phyloP scores from a whole-genome alignment of 768 basidiomycete genomes.

The Tulasnella sp. region DNA sequence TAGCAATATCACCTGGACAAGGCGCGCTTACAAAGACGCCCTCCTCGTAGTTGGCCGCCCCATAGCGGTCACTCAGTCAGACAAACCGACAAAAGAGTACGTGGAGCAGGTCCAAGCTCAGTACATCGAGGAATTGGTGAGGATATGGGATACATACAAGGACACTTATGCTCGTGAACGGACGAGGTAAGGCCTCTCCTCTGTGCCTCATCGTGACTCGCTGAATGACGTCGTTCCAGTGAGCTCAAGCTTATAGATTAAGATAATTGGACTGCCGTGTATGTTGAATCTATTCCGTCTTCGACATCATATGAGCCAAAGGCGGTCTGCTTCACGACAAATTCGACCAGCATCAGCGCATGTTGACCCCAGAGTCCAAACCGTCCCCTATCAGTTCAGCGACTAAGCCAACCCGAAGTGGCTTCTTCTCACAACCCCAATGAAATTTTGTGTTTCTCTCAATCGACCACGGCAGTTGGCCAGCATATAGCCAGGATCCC shows the following conservation, averaged over 20 bases:
- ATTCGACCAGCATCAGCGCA: too few relatives aligned
- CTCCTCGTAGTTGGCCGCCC: conserved; percentile 75
- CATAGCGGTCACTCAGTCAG: conserved; percentile 73
- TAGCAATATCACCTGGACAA: not conserved
- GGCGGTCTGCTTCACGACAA: not conserved
- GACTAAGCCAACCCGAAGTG: too few relatives aligned
- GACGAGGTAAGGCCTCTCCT: conserved; percentile 44
- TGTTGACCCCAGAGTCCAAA: too few relatives aligned
- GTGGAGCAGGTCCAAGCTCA: conserved; percentile 74
- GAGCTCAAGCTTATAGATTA: conserved; percentile 25
- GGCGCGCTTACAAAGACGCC: not conserved
- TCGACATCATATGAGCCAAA: not conserved
- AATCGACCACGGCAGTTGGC: too few relatives aligned
- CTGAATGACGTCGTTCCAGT: not conserved
- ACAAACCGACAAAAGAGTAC: conserved; percentile 82
- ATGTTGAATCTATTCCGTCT: not conserved
- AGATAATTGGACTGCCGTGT: not conserved
- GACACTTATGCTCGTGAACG: conserved; percentile 87
- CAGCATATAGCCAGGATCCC: too few relatives aligned
- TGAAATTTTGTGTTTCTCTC: too few relatives aligned
- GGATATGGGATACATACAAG: conserved; percentile 97
- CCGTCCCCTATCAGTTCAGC: too few relatives aligned
- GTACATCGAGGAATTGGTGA: conserved; percentile 93
- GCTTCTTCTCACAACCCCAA: too few relatives aligned
- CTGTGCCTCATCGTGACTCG: not conserved